Evolutionary conservation across 768 basidiomycete species (phyloP).

Genomic region (Trametes elegans): DNA sequence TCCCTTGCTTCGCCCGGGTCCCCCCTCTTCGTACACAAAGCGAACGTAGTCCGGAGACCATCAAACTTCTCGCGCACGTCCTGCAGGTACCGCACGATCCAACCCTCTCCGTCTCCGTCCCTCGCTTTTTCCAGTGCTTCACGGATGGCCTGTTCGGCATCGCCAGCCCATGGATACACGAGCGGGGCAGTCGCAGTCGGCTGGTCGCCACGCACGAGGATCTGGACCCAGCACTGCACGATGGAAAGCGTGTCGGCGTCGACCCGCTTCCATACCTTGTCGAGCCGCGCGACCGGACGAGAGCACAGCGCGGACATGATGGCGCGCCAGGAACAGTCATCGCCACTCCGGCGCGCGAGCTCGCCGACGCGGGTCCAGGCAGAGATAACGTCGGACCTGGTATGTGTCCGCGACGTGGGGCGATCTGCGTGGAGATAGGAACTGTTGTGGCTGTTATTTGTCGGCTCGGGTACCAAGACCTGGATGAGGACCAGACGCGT

Average conservation of each 20-base stretch:
- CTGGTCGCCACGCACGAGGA: slow-evolving; percentile 34
- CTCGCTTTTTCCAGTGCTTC: slow-evolving; percentile 47
- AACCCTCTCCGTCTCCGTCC: slow-evolving; percentile 43
- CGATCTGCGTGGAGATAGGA: slow-evolving; percentile 33
- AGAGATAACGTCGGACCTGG: slow-evolving; percentile 69
- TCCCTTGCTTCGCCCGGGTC: slow-evolving; percentile 28
- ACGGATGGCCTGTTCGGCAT: slow-evolving; percentile 45
- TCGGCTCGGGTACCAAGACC: slow-evolving; percentile 61
- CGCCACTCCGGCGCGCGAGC: slow-evolving; percentile 65
- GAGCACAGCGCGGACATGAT: slow-evolving; percentile 70
- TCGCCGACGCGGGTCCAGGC: slow-evolving; percentile 76
- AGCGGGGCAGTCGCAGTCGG: slow-evolving; percentile 43
- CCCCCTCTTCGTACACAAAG: slow-evolving; percentile 46
- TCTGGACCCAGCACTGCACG: slow-evolving; percentile 68
- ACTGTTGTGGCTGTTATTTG: slow-evolving; percentile 33
- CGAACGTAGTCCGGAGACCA: slow-evolving; percentile 46
- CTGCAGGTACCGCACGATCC: slow-evolving; percentile 41
- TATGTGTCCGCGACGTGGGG: slow-evolving; percentile 57
- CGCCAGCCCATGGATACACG: slow-evolving; percentile 70
- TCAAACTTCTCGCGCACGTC: slow-evolving; percentile 51
- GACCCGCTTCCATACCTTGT: slow-evolving; percentile 79
- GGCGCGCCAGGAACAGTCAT: slow-evolving; percentile 79
- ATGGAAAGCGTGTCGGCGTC: slow-evolving; percentile 54
- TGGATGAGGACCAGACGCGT: slow-evolving; percentile 72
- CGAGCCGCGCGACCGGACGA: slow-evolving; percentile 69